Conservation (phyloP, 1,284 basidiomycete species). For the Irpex rosettiformis region DNA sequence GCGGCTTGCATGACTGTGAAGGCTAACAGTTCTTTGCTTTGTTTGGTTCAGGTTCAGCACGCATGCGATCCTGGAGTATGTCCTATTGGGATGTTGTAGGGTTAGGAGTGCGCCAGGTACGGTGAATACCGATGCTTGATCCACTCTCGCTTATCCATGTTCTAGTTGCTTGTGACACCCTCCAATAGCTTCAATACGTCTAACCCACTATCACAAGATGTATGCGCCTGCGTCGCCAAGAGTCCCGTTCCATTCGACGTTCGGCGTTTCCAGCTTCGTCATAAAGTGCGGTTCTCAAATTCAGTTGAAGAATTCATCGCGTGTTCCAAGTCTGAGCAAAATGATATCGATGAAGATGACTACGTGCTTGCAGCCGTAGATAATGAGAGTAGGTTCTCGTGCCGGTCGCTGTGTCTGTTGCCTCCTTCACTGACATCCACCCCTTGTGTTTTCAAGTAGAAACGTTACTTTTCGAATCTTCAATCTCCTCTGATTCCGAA, state of each 20-base stretch:
- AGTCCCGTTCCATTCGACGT: background rate
- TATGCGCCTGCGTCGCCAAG: background rate
- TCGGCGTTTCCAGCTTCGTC: background rate
- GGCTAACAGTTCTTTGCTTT: background rate
- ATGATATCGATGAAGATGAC: constrained; percentile 1
- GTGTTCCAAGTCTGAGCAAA: background rate
- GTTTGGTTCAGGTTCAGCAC: background rate
- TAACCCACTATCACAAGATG: background rate
- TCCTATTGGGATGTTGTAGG: constrained; percentile 1
- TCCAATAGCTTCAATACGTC: background rate
- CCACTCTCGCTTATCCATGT: background rate
- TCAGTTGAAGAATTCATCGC: background rate
- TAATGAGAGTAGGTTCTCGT: background rate
- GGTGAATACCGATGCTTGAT: background rate
- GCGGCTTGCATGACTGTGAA: background rate
- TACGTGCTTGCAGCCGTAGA: background rate
- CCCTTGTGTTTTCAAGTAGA: background rate
- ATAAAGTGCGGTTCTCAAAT: background rate
- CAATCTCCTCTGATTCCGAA: background rate
- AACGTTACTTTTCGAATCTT: background rate
- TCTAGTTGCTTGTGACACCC: background rate
- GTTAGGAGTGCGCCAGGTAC: constrained; percentile 1
- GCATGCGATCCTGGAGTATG: background rate
- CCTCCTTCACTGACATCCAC: background rate
- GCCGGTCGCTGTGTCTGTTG: background rate